These are phyloP conservation scores for Scolecobasidium constrictum DNA, from an alignment of 2,329 filamentous ascomycete genomes.

Conservation along the genomic window DNA sequence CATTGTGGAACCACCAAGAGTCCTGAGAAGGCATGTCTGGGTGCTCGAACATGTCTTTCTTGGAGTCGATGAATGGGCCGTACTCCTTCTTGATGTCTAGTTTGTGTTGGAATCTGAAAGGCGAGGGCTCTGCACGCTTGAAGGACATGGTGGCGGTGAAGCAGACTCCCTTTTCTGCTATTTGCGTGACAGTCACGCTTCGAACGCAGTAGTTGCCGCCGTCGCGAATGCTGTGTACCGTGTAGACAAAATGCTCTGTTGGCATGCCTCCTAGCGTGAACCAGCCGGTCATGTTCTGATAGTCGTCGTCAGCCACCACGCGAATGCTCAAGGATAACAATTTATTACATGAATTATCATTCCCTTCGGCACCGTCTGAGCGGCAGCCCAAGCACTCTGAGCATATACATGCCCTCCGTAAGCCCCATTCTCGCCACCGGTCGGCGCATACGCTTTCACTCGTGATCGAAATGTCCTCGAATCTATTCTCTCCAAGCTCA, in stretches of 20 bases:
- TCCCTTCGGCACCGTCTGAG: constrained; percentile 39
- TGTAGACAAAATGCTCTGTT: constrained; percentile 39
- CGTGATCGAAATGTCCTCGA: constrained; percentile 2
- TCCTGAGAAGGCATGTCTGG: constrained; percentile 25
- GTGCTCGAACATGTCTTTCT: constrained; percentile 14
- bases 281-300: constrained; percentile 41
- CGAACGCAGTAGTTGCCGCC: constrained; percentile 42
- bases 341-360: constrained; percentile 42
- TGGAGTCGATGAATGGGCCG: constrained; percentile 20
- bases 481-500: constrained; percentile 5
- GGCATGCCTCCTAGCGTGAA: constrained; percentile 38
- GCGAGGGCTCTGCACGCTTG: constrained; percentile 31
- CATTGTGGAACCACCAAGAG: constrained; percentile 17
- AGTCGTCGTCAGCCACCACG: background rate
- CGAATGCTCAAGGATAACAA: too few species aligned
- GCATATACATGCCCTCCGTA: constrained; percentile 48
- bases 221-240: constrained; percentile 38
- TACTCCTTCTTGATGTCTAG: constrained; percentile 26
- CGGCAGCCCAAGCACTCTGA: constrained; percentile 46
- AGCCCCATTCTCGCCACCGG: constrained; percentile 19
- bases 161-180: constrained; percentile 30
- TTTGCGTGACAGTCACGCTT: constrained; percentile 40
- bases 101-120: constrained; percentile 24
- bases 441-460: background rate
- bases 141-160: constrained; percentile 43